Evolutionary conservation across 371 early-diverging fungal species (phyloP).

Genomic region (Actinomortierella ambigua): DNA sequence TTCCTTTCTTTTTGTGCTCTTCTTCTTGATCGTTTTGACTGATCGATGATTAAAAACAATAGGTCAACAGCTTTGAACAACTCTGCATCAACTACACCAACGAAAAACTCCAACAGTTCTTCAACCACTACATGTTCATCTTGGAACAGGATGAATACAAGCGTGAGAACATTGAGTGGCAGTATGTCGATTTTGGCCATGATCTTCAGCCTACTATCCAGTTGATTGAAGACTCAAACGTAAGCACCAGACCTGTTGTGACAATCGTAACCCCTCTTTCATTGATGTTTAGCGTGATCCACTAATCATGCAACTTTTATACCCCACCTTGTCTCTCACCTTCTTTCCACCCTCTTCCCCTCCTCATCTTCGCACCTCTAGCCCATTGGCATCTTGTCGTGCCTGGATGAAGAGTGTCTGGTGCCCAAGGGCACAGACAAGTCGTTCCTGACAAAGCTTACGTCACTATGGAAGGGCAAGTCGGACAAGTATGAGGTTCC

Average conservation of each 20-base stretch:
- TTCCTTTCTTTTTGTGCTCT: too few species aligned
- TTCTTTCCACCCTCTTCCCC: background rate
- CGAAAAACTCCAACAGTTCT: constrained; percentile 99
- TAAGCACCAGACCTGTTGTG: constrained; percentile 53
- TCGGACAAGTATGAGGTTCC: constrained; percentile 88
- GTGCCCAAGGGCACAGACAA: constrained; percentile 98
- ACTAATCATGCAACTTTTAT: background rate
- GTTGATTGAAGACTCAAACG: constrained; percentile 94
- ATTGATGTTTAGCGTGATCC: background rate
- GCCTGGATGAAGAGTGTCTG: constrained; percentile 99
- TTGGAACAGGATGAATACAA: constrained; percentile 99
- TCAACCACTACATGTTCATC: constrained; percentile 99
- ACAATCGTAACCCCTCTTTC: too few species aligned
- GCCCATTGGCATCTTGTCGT: constrained; percentile 98
- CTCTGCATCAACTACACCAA: constrained; percentile 99
- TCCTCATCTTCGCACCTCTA: constrained; percentile 23
- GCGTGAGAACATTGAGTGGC: constrained; percentile 98
- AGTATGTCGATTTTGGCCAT: constrained; percentile 99
- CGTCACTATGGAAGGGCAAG: constrained; percentile 87
- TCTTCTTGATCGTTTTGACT: too few species aligned
- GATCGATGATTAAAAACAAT: background rate
- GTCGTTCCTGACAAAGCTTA: constrained; percentile 95
- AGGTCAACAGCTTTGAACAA: constrained; percentile 99
- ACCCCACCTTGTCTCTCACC: background rate
- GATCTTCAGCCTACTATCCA: constrained; percentile 99